Evolutionary conservation across 78 protist species (phyloP).

Genomic region (Ministeria vibrans): DNA sequence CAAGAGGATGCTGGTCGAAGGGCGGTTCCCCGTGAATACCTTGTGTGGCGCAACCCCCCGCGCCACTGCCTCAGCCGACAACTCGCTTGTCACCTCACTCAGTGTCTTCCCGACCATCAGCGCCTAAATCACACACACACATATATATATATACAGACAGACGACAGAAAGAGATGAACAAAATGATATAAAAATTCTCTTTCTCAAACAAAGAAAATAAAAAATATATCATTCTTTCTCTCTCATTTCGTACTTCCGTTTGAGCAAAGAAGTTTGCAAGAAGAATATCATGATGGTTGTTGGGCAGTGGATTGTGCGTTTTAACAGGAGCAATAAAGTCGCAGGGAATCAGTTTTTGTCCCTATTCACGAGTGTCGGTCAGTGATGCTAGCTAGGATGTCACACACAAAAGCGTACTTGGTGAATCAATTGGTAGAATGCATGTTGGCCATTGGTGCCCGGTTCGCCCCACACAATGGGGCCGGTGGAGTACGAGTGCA

Average conservation of each 20-base stretch:
- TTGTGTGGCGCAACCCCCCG: constrained; percentile 57
- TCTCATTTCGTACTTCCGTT: too few relatives aligned
- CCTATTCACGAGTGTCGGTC: too few relatives aligned
- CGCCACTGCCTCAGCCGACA: constrained; percentile 21
- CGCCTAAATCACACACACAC: too few relatives aligned
- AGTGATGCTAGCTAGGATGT: too few relatives aligned
- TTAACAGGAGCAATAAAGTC: constrained; percentile 79
- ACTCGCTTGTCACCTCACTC: constrained; percentile 62
- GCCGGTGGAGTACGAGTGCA: constrained; percentile 61
- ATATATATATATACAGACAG: too few relatives aligned
- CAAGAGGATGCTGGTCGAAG: constrained; percentile 73
- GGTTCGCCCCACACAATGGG: constrained; percentile 96
- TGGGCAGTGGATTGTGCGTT: constrained; percentile 50
- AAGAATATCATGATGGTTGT: constrained; percentile 82
- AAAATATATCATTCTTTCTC: too few relatives aligned
- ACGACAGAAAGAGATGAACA: too few relatives aligned
- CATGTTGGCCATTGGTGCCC: constrained; percentile 97
- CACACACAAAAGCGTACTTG: too few relatives aligned
- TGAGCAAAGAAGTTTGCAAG: constrained; percentile 90
- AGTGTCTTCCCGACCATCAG: constrained; percentile 80
- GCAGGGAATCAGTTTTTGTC: constrained; percentile 80
- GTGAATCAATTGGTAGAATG: constrained; percentile 86
- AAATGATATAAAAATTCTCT: too few relatives aligned
- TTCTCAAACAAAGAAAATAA: too few relatives aligned
- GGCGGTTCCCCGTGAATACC: constrained; percentile 86